These are phyloP conservation scores for Mallotus nudiflorus DNA, from an alignment of 345 rosid species.

Conservation along the genomic window DNA sequence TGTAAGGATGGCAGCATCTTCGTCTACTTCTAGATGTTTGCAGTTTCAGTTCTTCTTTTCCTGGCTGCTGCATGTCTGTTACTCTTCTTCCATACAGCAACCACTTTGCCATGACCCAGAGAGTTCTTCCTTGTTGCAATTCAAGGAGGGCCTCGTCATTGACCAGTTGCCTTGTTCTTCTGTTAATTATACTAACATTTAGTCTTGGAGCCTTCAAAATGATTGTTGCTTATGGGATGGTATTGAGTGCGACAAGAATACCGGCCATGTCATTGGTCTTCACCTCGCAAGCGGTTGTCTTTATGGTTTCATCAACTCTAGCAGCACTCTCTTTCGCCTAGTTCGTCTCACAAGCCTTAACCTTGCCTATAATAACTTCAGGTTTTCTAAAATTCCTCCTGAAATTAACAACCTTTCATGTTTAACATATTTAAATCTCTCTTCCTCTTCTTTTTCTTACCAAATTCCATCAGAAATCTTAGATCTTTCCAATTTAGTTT, in stretches of 20 bases:
- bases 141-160: slow-evolving; percentile 23
- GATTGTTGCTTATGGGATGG: not conserved
- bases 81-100: not conserved
- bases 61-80: not conserved
- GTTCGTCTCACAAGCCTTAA: no score
- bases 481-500: not conserved
- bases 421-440: not conserved
- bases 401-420: not conserved
- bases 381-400: not conserved
- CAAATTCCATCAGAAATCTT: slow-evolving; percentile 1
- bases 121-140: slow-evolving; percentile 18
- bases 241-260: not conserved
- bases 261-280: slow-evolving; percentile 1
- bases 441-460: not conserved
- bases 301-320: no score
- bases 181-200: not conserved
- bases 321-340: no score
- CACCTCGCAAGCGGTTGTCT: not conserved
- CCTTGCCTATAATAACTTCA: no score
- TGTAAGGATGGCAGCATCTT: no score
- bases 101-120: slow-evolving; percentile 16
- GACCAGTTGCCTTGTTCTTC: not conserved
- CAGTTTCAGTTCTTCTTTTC: no score
- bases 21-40: no score
- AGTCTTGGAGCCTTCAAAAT: not conserved